Evolutionary conservation across 345 rosid genomes (phyloP), one percentile per base, ranked within the genome.

Genomic region (Citrus maxima): DNA sequence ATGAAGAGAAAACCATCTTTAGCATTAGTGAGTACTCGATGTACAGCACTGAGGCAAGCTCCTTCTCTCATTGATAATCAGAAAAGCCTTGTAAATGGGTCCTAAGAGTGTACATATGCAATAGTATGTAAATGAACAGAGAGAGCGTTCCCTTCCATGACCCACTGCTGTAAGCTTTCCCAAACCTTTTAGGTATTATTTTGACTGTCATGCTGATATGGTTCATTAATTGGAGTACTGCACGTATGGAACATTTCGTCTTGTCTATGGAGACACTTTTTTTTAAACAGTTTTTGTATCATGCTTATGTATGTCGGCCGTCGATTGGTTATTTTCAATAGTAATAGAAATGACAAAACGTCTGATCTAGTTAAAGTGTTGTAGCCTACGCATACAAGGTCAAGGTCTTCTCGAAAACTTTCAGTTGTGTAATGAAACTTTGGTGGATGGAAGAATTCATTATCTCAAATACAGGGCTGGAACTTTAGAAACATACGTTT

Each of bases 1-100:
- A 91, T 0, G 97, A 95, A 70, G 96, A 93, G 81, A 90, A 89
- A 84, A 79, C 82, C 19, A 86, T 88, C 88, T 87, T 84, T 85
- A 88, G 90, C 82, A 64, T 82, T 54, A 88, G 84, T 55, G 92
- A 89, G 77, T 87, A 82, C 75, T 90, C 93, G 2, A 67, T 86
- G 71, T 90, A 88, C 68, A 88, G 90, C 87, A 88, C 82, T 0
- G 93, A 90, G 73, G 89, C 89, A 58, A 87, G 90, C 84, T 88
- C 89, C 38, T 83, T 67, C 75, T 85, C 88, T 25, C 86, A 83
- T 49, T 88, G 82, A 73, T 67, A 10, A 70, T 51, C 46, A 49
- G 42, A 67, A 58, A 58, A 34, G 65, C 49, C 28, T 21, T 56
- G 73, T 55, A 77, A 77, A 67, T 77, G 67, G 72, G 73, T 37